Evolutionary conservation across 163 green algal species (phyloP), one percentile per base, ranked within the genome.

Genomic region (Chlorella variabilis): DNA sequence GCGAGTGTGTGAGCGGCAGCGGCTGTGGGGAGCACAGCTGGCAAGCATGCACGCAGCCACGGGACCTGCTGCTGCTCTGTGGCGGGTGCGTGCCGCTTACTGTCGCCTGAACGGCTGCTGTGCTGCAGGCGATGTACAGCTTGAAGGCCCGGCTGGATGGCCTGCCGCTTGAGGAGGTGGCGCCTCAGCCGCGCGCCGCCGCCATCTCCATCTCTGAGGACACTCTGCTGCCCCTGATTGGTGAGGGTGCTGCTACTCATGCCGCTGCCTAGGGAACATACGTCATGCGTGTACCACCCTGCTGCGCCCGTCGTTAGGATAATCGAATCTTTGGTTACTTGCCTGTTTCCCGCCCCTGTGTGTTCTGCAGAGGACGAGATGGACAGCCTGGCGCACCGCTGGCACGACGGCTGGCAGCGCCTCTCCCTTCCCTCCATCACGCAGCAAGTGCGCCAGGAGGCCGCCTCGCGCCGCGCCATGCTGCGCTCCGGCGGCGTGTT

Each of bases 101-200:
- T 6, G 61, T 69, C 4, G 5, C 31, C 61, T 69, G 25, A 18
- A 4, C 31, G 61, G 8, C 61, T 21, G 61, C 61, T 45, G n/a
- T 41, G 3, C 23, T 63, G 38, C 80, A 83, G 66, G 56, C 80
- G 23, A 42, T 85, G 71, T 85, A 80, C 75, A 18, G n/a, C 15
- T 66, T 85, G 5, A 85, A 85, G 33, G 80, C 80, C 2, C 51
- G 77, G 80, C 75, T 85, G 68, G 80, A 85, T 1, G 80, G 70
- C 4, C 54, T 85, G 38, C 71, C 80, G 21, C 58, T 85, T n/a
- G 80, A 85, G 59, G 71, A 36, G 41, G 80, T 85, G 33, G 54
- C 62, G 13, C 80, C 80, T 1, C 80, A 74, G 54, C 38, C 34
- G 20, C 23, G 15, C 18, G 39, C 58, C 2, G 34, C 48, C 25